phyloP scores from a whole-genome alignment of 2,329 filamentous ascomycete species.

The Xylariaceae sp. region DNA sequence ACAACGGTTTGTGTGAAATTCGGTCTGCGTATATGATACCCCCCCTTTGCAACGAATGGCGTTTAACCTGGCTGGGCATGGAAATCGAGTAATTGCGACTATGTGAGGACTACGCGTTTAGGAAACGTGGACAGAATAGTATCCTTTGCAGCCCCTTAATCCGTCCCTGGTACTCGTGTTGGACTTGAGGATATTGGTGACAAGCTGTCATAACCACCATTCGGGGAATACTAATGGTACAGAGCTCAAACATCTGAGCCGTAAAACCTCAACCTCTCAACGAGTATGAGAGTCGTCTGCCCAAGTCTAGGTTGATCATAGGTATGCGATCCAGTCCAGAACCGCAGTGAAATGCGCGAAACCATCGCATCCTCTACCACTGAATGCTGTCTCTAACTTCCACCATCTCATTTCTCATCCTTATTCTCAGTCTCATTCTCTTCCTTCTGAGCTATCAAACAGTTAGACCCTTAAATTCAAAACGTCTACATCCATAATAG shows the following conservation, averaged over 20 bases:
- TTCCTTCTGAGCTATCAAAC: conserved; percentile 20
- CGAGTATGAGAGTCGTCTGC: no score
- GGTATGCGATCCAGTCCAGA: no score
- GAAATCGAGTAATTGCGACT: neutral
- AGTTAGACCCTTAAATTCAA: conserved; percentile 8
- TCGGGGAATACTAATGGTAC: no score
- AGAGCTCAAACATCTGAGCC: no score
- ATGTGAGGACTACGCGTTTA: neutral
- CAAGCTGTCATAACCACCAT: no score
- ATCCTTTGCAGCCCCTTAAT: no score
- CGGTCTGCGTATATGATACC: conserved; percentile 18
- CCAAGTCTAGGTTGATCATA: no score
- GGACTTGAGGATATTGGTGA: no score
- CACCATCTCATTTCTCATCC: neutral
- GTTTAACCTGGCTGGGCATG: neutral
- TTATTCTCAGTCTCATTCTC: conserved; percentile 12
- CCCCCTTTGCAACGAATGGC: neutral
- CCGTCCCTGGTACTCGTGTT: no score
- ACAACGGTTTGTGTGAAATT: conserved; percentile 15
- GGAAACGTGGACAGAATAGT: neutral
- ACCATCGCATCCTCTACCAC: neutral
- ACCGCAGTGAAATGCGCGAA: neutral
- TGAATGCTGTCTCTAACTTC: no score
- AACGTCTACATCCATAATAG: neutral
- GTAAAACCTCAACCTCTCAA: no score